Evolutionary conservation across 371 early-diverging fungal species (phyloP).

Genomic region (Mortierella sp.): DNA sequence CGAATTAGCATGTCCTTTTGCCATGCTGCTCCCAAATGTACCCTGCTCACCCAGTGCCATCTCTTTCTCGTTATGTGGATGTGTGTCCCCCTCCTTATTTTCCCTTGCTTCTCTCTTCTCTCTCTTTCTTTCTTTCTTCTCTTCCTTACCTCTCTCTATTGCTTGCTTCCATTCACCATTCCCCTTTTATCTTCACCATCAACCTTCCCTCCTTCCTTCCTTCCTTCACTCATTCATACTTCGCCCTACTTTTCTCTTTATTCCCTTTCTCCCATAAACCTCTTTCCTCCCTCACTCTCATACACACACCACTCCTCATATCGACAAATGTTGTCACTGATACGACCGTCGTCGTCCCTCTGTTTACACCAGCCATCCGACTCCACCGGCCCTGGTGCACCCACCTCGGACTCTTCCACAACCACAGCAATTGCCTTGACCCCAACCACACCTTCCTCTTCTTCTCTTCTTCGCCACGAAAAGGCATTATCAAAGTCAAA

Average conservation of each 20-base stretch:
- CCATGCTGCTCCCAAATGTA: background rate
- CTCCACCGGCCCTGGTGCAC: background rate
- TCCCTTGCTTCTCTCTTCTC: background rate
- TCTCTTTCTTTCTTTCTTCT: background rate
- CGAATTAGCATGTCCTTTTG: background rate
- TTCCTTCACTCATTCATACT: background rate
- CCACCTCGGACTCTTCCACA: background rate
- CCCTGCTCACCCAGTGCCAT: constrained; percentile 5
- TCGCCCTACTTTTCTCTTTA: background rate
- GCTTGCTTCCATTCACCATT: background rate
- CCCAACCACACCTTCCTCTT: background rate
- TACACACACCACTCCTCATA: background rate
- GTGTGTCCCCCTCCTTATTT: background rate
- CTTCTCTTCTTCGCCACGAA: background rate
- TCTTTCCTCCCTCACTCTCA: background rate
- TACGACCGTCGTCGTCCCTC: constrained; percentile 43
- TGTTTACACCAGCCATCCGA: constrained; percentile 45
- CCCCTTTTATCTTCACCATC: too few relatives aligned
- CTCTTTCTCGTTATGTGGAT: background rate
- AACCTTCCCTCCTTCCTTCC: background rate
- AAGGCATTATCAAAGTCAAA: background rate
- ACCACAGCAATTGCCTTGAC: constrained; percentile 26
- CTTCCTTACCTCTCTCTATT: background rate
- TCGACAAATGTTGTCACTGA: constrained; percentile 42
- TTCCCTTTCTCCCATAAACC: too few relatives aligned